These are phyloP conservation scores for Epicoccum sorghinum DNA, from an alignment of 2,329 filamentous ascomycete genomes.

Conservation along the genomic window DNA sequence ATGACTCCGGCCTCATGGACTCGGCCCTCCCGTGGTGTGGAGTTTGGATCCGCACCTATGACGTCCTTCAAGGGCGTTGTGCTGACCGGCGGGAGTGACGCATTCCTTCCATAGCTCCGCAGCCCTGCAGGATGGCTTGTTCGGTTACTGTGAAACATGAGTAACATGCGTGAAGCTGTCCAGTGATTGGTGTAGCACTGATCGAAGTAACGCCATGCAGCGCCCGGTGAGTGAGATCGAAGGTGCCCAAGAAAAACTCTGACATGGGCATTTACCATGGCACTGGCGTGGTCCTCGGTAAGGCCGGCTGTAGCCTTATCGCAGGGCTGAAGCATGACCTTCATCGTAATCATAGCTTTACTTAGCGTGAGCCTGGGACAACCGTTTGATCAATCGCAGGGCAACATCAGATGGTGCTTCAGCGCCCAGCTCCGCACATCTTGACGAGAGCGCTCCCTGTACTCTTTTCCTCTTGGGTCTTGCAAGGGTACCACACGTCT, in stretches of 20 bases:
- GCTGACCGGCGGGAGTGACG: constrained; percentile 24
- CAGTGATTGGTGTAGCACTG: constrained; percentile 15
- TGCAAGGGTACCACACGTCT: too few species aligned
- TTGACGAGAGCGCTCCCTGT: neutral
- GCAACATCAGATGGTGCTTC: constrained; percentile 1
- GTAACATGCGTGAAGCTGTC: constrained; percentile 1
- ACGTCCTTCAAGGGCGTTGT: constrained; percentile 21
- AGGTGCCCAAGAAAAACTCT: constrained; percentile 23
- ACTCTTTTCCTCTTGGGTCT: neutral
- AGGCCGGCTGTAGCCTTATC: constrained; percentile 18
- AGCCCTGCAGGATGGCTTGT: constrained; percentile 24
- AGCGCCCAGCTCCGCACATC: neutral
- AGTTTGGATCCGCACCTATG: constrained; percentile 28
- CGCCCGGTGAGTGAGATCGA: constrained; percentile 22
- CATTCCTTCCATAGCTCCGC: constrained; percentile 21
- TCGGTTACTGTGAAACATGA: constrained; percentile 13
- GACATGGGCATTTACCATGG: constrained; percentile 36
- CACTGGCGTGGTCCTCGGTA: constrained; percentile 26
- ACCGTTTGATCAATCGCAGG: constrained; percentile 6
- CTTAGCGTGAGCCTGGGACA: constrained; percentile 8
- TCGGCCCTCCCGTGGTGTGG: constrained; percentile 38
- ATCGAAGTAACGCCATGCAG: constrained; percentile 21
- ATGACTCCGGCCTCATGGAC: constrained; percentile 15
- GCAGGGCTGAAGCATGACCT: constrained; percentile 10
- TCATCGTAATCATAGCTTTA: constrained; percentile 1